These are phyloP conservation scores for Mucor lusitanicus DNA, from an alignment of 371 early-diverging fungal genomes.

Conservation along the genomic window DNA sequence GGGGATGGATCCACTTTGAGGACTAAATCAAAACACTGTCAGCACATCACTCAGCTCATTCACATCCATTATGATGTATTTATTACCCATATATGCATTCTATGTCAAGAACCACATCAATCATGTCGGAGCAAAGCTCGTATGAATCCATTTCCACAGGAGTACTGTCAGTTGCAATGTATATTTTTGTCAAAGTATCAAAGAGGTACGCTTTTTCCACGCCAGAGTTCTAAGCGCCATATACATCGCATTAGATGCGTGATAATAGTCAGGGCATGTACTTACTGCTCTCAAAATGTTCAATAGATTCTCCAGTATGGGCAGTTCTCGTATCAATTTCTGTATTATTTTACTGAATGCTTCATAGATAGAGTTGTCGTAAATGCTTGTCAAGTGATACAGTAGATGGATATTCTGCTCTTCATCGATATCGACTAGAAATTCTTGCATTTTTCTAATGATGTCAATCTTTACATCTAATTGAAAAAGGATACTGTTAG, in stretches of 20 bases:
- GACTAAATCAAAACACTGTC: constrained; percentile 58
- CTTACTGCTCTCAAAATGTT: constrained; percentile 90
- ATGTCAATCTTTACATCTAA: constrained; percentile 91
- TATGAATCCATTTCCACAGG: constrained; percentile 94
- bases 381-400: constrained; percentile 92
- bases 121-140: constrained; percentile 93
- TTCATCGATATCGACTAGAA: constrained; percentile 72
- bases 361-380: constrained; percentile 94
- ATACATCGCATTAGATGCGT: constrained; percentile 9
- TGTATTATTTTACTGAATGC: constrained; percentile 95
- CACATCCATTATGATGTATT: constrained; percentile 88
- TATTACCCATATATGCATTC: constrained; percentile 85
- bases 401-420: constrained; percentile 75
- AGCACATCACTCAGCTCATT: constrained; percentile 86
- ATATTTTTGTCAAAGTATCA: constrained; percentile 87
- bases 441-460: constrained; percentile 84
- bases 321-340: constrained; percentile 85
- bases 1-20: constrained; percentile 16
- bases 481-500: not conserved
- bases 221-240: constrained; percentile 81
- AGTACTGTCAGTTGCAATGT: constrained; percentile 93
- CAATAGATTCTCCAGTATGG: constrained; percentile 89
- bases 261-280: constrained; percentile 37
- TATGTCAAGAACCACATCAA: constrained; percentile 92
- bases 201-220: constrained; percentile 96